phyloP scores from a whole-genome alignment of 352 stramenopile species.

The Phytophthora tubulina region DNA sequence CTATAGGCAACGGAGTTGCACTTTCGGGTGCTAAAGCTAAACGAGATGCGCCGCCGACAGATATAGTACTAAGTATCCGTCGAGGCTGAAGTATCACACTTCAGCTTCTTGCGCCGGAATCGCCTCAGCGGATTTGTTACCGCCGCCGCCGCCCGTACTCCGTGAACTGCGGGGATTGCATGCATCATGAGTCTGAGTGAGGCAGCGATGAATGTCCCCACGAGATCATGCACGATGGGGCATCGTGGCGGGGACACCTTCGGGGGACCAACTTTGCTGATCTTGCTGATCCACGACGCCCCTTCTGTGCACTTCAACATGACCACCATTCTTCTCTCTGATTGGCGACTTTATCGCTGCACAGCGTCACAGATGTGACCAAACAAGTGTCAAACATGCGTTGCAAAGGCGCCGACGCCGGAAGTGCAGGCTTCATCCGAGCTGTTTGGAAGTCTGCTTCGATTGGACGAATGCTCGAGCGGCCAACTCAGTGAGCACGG shows the following conservation, averaged over 20 bases:
- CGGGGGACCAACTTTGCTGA: not conserved
- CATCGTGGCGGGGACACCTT: not conserved
- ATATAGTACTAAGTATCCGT: too few relatives aligned
- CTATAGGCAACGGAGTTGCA: constrained; percentile 1
- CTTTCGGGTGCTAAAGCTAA: not conserved
- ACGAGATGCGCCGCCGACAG: not conserved
- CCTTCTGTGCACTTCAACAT: constrained; percentile 36
- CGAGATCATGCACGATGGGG: not conserved
- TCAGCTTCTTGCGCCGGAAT: constrained; percentile 22
- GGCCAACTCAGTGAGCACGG: constrained; percentile 15
- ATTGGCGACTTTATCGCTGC: not conserved
- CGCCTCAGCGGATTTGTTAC: not conserved
- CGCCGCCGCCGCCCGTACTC: too few relatives aligned
- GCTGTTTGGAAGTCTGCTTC: constrained; percentile 25
- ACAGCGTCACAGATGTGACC: constrained; percentile 7
- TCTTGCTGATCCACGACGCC: constrained; percentile 4
- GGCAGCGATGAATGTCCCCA: not conserved
- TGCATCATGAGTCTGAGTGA: not conserved
- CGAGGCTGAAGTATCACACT: not conserved
- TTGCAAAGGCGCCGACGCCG: constrained; percentile 5
- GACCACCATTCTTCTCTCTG: not conserved
- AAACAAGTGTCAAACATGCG: not conserved
- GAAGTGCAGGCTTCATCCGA: constrained; percentile 18
- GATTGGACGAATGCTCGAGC: constrained; percentile 18
- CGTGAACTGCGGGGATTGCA: too few relatives aligned